A percentile compares a stretch with the other conserved stretches of the same genome.
Evolutionary conservation across 805 yeast species (phyloP).

Genomic region (Barnettozyma botsteinii): DNA sequence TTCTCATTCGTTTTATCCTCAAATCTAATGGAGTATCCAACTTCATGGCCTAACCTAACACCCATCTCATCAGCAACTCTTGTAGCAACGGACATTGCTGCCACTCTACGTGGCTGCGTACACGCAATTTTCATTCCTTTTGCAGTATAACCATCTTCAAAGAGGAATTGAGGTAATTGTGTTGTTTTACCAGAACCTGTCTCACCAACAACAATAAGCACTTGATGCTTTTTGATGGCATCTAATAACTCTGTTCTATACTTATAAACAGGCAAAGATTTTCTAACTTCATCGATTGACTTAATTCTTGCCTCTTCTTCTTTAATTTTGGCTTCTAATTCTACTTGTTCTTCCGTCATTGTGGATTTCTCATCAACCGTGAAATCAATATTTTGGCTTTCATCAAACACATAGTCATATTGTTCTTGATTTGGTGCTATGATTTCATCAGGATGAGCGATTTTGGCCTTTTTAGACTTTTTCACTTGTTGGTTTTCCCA

Average conservation of each 20-base stretch:
- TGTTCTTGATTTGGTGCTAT: conserved; percentile 36
- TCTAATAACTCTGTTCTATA: conserved; percentile 55
- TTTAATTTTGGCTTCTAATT: conserved; percentile 30
- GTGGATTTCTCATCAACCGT: conserved; percentile 31
- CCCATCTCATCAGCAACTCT: conserved; percentile 91
- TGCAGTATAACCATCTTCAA: conserved; percentile 72
- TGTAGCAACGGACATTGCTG: conserved; percentile 85
- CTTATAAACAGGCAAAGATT: conserved; percentile 68
- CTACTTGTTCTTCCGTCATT: conserved; percentile 27
- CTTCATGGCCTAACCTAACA: conserved; percentile 72
- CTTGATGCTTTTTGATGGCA: conserved; percentile 58
- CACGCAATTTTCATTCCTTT: conserved; percentile 65
- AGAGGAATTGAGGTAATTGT: conserved; percentile 81
- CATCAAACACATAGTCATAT: conserved; percentile 78
- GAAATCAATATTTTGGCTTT: conserved; percentile 53
- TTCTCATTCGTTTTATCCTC: conserved; percentile 65
- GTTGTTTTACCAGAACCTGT: conserved; percentile 96
- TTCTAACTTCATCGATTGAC: conserved; percentile 38
- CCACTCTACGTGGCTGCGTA: conserved; percentile 94
- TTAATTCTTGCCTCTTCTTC: conserved; percentile 30
- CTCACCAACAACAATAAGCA: conserved; percentile 74
- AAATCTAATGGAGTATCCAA: conserved; percentile 85
- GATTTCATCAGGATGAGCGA: conserved; percentile 36
- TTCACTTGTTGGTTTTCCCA: conserved; percentile 21
- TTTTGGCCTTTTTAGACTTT: conserved; percentile 16